A percentile compares a stretch with the other conserved stretches of the same genome.
Evolutionary conservation across 768 basidiomycete genomes (phyloP).

Genomic region (Lactarius sp.): DNA sequence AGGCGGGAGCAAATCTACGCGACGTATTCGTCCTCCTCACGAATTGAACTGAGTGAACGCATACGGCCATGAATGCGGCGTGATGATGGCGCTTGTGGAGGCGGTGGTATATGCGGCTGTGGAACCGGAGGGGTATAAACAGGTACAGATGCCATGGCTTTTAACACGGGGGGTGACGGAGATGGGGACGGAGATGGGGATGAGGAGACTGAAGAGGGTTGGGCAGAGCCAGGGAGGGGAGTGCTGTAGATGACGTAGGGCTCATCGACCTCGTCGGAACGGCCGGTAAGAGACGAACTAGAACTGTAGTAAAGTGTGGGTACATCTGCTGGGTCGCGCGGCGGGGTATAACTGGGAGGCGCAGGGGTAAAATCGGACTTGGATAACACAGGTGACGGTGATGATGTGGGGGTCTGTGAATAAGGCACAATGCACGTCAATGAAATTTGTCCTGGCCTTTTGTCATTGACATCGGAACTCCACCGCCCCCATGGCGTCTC

Average conservation of each 20-base stretch:
- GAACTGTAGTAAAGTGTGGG: conserved; percentile 22
- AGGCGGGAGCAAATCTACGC: conserved; percentile 5
- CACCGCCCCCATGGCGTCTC: not conserved
- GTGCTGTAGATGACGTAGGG: conserved; percentile 27
- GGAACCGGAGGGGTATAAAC: conserved; percentile 17
- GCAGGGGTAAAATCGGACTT: conserved; percentile 1
- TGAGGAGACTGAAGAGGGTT: not conserved
- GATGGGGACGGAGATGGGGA: conserved; percentile 1
- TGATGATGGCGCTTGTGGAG: conserved; percentile 14
- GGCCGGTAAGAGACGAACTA: conserved; percentile 1
- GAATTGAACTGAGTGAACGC: conserved; percentile 25
- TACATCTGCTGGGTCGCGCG: conserved; percentile 14
- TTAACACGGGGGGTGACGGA: conserved; percentile 9
- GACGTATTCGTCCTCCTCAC: conserved; percentile 23
- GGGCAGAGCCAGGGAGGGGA: conserved; percentile 14
- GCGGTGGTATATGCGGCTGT: conserved; percentile 20
- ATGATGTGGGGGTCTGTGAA: conserved; percentile 15
- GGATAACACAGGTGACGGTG: conserved; percentile 9
- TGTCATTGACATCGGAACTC: not conserved
- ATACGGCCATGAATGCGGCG: conserved; percentile 24
- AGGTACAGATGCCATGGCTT: not conserved
- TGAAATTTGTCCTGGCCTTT: not conserved
- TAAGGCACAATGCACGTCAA: conserved; percentile 8
- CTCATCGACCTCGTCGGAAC: conserved; percentile 22
- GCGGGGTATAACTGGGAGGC: conserved; percentile 16